These are phyloP conservation scores for Galerina sulciceps DNA, from an alignment of 768 basidiomycete species.

Conservation along the genomic window DNA sequence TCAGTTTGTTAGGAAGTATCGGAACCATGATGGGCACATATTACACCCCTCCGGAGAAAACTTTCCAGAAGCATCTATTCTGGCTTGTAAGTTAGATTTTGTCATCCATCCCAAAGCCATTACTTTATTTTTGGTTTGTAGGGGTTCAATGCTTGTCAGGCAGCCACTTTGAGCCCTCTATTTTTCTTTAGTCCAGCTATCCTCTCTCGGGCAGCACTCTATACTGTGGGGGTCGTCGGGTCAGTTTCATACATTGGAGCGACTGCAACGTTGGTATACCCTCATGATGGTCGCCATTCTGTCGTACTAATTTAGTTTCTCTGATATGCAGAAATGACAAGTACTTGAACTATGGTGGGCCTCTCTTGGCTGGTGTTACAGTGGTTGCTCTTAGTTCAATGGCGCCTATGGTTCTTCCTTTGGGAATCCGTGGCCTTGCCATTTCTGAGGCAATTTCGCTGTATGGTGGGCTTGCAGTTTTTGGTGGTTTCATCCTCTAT, in stretches of 20 bases:
- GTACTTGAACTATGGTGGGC: conserved; percentile 86
- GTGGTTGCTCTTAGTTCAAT: conserved; percentile 87
- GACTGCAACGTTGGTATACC: conserved; percentile 64
- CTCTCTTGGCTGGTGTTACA: conserved; percentile 86
- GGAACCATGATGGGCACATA: conserved; percentile 85
- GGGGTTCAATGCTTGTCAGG: conserved; percentile 88
- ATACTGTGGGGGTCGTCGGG: conserved; percentile 87
- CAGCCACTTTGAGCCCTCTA: conserved; percentile 84
- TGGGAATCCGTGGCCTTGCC: conserved; percentile 78
- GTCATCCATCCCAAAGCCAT: not conserved
- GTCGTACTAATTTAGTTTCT: not conserved
- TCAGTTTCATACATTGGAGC: conserved; percentile 87
- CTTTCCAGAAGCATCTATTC: conserved; percentile 76
- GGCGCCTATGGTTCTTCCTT: conserved; percentile 88
- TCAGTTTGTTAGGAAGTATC: conserved; percentile 78
- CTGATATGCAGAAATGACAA: conserved; percentile 62
- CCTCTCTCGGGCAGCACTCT: conserved; percentile 84
- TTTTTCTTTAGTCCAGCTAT: conserved; percentile 88
- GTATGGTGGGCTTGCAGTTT: conserved; percentile 89
- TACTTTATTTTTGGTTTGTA: conserved; percentile 25
- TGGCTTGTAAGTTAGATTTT: conserved; percentile 63
- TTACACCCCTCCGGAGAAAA: conserved; percentile 79
- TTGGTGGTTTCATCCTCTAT: conserved; percentile 84
- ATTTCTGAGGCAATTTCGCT: conserved; percentile 78
- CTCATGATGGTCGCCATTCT: no score